Evolutionary conservation across 2,329 filamentous ascomycete species (phyloP).

Genomic region (Paecilomyces fulvus): DNA sequence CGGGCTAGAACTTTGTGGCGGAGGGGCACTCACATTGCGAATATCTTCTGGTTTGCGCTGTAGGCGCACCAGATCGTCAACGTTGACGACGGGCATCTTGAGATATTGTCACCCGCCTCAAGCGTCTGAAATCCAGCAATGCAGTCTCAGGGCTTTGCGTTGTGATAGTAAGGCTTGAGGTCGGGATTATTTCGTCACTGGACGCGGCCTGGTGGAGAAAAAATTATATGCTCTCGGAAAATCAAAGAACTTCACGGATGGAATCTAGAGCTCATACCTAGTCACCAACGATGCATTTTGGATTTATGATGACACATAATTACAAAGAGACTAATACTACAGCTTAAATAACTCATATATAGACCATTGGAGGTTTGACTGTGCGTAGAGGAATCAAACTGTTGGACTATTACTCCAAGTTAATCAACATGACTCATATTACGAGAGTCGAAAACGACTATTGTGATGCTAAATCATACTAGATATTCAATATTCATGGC

Average conservation of each 20-base stretch:
- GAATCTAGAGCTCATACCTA: neutral
- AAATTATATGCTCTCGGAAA: conserved; percentile 2
- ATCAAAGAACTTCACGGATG: neutral
- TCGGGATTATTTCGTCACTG: neutral
- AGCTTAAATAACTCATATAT: neutral
- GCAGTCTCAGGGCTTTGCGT: neutral
- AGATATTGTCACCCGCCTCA: conserved; percentile 7
- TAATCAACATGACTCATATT: neutral
- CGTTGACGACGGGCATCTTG: conserved; percentile 82
- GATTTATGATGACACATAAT: neutral
- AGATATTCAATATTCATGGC: neutral
- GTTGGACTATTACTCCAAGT: neutral
- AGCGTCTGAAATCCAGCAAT: conserved; percentile 5
- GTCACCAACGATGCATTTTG: neutral
- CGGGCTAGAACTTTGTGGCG: conserved; percentile 2
- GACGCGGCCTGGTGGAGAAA: neutral
- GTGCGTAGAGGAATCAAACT: neutral
- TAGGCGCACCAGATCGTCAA: conserved; percentile 82
- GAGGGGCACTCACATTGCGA: conserved; percentile 63
- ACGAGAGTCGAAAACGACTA: neutral
- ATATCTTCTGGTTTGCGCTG: conserved; percentile 83
- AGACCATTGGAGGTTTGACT: neutral
- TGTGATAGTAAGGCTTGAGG: neutral
- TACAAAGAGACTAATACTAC: neutral
- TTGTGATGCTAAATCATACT: neutral